Evolutionary conservation across 768 basidiomycete genomes (phyloP), one percentile per base, ranked within the genome.

Genomic region (Galerina sulciceps): DNA sequence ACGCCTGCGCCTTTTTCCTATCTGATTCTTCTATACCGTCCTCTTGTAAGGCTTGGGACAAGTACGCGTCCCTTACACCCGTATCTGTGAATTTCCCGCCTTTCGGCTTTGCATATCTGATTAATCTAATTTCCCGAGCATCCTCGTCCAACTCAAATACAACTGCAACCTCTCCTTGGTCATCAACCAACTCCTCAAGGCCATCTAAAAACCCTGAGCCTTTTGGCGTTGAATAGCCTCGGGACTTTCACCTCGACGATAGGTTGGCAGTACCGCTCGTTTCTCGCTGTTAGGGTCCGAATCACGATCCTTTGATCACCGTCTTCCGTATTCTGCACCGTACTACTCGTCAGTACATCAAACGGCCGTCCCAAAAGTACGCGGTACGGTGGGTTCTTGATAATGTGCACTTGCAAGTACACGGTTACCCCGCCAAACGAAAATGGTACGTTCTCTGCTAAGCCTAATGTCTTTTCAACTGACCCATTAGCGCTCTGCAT

Each of bases 381-480:
- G 23, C 54, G 55, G 47, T 72, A 73, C 2, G 71, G 58, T 1
- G 72, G 63, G 3, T 60, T 38, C 4, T 54, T 47, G 10, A 73
- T 61, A n/a, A 73, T 57, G 47, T 73, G 70, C 0, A 70, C 65
- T 50, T 73, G 71, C 4, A 72, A 22, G 35, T 69, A 71, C 4
- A 74, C 6, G 5, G 57, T 68, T 13, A 71, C 44, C n/a, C 54
- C 49, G 10, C 65, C 68, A 38, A 72, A 48, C 1, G 14, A 8
- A 44, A 68, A 67, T 11, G 65, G 59, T 0, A 73, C 63, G 47
- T 74, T 72, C 2, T 54, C 52, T 0, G 67, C 65, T 17, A 74
- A 61, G 2, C 70, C 70, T 2, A 68, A 48, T 8, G 68, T 64
- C 10, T 50, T 4, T 23, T 72, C 63, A 1, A 68, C 43, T 6